Base-by-base conservation (phyloP, 371 early-diverging fungal species). In the Blyttiomyces sp. region DNA sequence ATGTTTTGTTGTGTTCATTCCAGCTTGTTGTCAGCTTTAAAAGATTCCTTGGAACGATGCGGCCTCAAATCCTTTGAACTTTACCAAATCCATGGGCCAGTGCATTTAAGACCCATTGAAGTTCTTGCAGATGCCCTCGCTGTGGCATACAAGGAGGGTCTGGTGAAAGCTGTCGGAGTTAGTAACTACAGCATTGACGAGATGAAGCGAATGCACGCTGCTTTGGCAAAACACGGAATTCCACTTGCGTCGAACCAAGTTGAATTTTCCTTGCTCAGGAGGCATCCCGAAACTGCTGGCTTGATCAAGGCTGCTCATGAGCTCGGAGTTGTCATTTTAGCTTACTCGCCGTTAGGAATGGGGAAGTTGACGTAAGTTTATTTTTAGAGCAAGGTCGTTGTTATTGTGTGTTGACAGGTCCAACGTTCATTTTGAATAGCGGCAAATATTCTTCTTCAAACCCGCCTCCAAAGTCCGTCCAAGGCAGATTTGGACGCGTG, bases 11-110 rank as follows among this genome's bases (percentile, higher is more conserved):
- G n/a, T n/a, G n/a, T n/a, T n/a, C n/a, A n/a, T 39, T 39, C 39
- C 39, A 13, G 13, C 39, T 39, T 39, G 39, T 13, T 39, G 39
- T 13, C 39, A 39, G 9, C 46, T 45, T 45, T 45, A 21, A 45
- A 45, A 45, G 46, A 17, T 7, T 45, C 46, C 13, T 45, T 45
- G 46, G 13, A 45, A 45, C 7, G 46, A 45, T 45, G 46, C 21
- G 46, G 46, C 9, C 24, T 45, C 9, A 21, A 45, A 24, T 19
- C 19, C 7, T 45, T 21, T 21, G 46, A 88, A 51, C 75, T 88
- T n/a, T 87, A 85, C 59, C 82, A 88, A 59, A 85, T 88, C 50
- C 90, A 88, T 70, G 86, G 85, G 49, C 86, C 90, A 3, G 75
- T 84, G 11, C 82, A 80, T 49, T 61, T 76, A 9, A 77, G 64